These are phyloP conservation scores for Serendipita sp. DNA, from an alignment of 768 basidiomycete genomes.

Conservation along the genomic window DNA sequence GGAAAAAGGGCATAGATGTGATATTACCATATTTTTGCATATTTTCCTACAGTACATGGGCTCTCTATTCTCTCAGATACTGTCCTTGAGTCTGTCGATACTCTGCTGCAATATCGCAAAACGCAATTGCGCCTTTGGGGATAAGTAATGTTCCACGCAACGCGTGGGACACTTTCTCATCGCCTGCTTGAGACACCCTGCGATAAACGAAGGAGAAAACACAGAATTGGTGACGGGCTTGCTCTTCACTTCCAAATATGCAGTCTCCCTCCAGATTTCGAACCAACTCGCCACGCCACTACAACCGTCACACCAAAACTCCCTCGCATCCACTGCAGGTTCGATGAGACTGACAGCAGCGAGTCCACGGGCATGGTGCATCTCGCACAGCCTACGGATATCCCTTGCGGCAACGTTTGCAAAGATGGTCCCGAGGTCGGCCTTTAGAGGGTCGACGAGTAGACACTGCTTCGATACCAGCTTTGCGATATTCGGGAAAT, in stretches of 20 bases:
- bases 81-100: background rate
- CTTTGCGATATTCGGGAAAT: background rate
- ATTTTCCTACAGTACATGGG: no score
- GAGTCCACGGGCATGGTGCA: background rate
- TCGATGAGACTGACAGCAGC: background rate
- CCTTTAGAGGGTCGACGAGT: background rate
- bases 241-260: background rate
- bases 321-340: background rate
- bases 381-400: background rate
- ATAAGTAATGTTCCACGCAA: background rate
- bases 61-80: background rate
- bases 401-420: background rate
- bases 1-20: no score
- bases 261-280: background rate
- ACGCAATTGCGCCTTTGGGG: background rate
- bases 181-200: background rate
- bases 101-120: background rate
- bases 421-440: background rate
- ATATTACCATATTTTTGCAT: no score
- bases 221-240: background rate
- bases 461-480: background rate
- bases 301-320: slow-evolving; percentile 1
- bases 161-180: background rate
- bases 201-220: slow-evolving; percentile 3
- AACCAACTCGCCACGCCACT: background rate